Evolutionary conservation across 441 rosid species (phyloP), one percentile per base, ranked within the genome.

Genomic region (Cnidoscolus chayamansa): DNA sequence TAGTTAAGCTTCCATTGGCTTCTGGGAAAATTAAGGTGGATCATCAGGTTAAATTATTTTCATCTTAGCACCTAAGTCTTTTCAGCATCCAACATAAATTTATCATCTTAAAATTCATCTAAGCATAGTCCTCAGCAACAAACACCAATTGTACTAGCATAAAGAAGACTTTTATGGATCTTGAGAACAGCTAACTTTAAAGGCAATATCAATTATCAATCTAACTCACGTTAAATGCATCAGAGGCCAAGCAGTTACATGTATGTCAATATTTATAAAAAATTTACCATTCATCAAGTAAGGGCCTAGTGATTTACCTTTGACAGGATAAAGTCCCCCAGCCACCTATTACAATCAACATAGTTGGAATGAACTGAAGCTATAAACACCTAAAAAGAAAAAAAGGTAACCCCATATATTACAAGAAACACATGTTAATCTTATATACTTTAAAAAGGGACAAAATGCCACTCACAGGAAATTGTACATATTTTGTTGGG

Each of bases 321-420:
- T 68, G 99, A 95, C 37, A 95, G 84, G 16, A 95, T 80, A 82
- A 86, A 89, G 82, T 95, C 98, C 70, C 98, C 98, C 81, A 92
- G 92, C 99, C 99, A 92, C 65, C 97, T 84, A 79, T 86, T 95
- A 82, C 97, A 95, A 81, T 92, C 97, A 62, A 95, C 97, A 68
- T 88, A 90, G 79, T 91, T 89, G 68, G 99, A 81, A 85, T 92
- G 98, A 74, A 91, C 84, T 64, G 99, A 89, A 78, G 98, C 98
- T 76, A 94, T 88, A 84, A 92, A 89, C 62, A 95, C 93, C 30
- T 60, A 12, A 45, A 60, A 32, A 60, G 17, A 32, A 31, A 60
- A 60, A 60, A 35, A 25, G 25, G 19, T 13, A 60, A 60, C 13
- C 43, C 19, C 45, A 40, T 47, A 68, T 76, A 65, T 40, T 62